phyloP scores from a whole-genome alignment of 805 yeast genomes.

The Spathaspora boniae region DNA sequence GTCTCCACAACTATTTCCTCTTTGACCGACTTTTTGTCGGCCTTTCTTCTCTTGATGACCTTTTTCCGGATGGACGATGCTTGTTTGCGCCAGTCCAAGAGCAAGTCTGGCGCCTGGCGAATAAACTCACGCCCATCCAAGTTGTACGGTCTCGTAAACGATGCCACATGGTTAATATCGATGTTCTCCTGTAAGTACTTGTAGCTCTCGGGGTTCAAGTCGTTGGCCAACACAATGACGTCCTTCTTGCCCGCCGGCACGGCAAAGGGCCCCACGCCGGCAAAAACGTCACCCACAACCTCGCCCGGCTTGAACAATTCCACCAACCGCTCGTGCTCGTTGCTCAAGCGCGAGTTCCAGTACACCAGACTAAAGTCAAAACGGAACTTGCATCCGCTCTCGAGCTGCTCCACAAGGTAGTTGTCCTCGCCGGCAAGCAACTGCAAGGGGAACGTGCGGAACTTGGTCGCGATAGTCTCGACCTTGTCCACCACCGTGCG shows the following conservation, averaged over 20 bases:
- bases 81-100: conserved; percentile 44
- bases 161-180: conserved; percentile 54
- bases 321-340: conserved; percentile 87
- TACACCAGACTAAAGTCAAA: conserved; percentile 93
- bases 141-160: conserved; percentile 61
- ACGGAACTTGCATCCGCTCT: conserved; percentile 77
- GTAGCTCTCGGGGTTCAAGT: conserved; percentile 84
- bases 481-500: conserved; percentile 90
- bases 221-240: conserved; percentile 84
- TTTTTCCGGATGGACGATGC: conserved; percentile 30
- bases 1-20: conserved; percentile 16
- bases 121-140: conserved; percentile 85
- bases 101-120: conserved; percentile 48
- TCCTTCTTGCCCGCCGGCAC: conserved; percentile 90
- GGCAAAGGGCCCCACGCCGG: conserved; percentile 98
- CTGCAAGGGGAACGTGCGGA: conserved; percentile 91
- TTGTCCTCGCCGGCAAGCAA: conserved; percentile 82
- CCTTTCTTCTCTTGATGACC: conserved; percentile 33
- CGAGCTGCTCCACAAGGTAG: conserved; percentile 79
- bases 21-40: conserved; percentile 10
- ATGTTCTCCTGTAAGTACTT: conserved; percentile 68
- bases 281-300: conserved; percentile 92
- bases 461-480: conserved; percentile 80
- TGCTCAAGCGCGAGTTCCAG: conserved; percentile 94
- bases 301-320: conserved; percentile 57